A percentile compares a stretch with the other conserved stretches of the same genome.
These are phyloP conservation scores for Amanita phalloides DNA, from an alignment of 768 basidiomycete species.

Conservation along the genomic window DNA sequence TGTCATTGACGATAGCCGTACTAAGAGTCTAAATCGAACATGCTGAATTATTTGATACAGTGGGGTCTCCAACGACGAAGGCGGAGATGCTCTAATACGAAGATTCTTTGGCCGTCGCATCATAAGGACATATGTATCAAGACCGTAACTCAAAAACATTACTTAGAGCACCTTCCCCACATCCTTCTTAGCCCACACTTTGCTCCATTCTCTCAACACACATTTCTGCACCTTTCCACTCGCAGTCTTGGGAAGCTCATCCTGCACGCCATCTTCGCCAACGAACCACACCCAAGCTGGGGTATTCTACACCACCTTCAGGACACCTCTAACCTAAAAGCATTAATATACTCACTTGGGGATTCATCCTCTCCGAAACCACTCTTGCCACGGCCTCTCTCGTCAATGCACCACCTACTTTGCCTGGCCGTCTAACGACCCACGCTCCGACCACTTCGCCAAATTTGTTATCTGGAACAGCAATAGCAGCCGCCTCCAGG, in stretches of 20 bases:
- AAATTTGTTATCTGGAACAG: conserved; percentile 57
- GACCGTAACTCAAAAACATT: too few relatives aligned
- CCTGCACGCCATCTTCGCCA: conserved; percentile 47
- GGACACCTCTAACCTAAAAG: conserved; percentile 3
- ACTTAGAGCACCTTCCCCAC: conserved; percentile 24
- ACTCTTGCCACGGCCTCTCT: conserved; percentile 41
- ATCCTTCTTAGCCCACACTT: conserved; percentile 33
- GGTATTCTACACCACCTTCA: conserved; percentile 40
- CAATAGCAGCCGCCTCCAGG: conserved; percentile 61
- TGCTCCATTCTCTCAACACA: conserved; percentile 59
- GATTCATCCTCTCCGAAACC: conserved; percentile 60
- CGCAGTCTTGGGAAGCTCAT: conserved; percentile 72
- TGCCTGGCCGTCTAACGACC: conserved; percentile 44
- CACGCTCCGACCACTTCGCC: conserved; percentile 80
- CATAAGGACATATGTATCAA: too few relatives aligned
- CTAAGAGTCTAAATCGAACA: too few relatives aligned
- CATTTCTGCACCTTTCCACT: conserved; percentile 87
- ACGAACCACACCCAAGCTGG: conserved; percentile 81
- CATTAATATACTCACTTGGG: conserved; percentile 42
- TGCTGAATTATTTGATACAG: too few relatives aligned
- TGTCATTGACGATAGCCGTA: too few relatives aligned
- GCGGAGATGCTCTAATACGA: too few relatives aligned
- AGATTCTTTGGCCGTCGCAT: too few relatives aligned
- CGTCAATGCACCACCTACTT: conserved; percentile 22
- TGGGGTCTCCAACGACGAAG: too few relatives aligned